Conservation (phyloP, 176 grass and related monocot species). For the Pontederia paniculata region DNA sequence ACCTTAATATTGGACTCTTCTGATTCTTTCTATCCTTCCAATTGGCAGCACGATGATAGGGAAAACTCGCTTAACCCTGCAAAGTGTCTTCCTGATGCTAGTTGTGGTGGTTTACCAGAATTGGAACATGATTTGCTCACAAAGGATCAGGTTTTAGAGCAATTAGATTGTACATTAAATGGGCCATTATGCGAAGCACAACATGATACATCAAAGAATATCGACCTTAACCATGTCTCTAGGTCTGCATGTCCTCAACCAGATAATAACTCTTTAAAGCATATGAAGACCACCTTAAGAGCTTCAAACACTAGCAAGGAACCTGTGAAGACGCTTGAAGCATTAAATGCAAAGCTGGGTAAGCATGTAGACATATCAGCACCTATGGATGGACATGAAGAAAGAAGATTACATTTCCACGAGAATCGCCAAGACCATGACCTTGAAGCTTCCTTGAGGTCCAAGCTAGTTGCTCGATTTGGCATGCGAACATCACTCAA, state of each 20-base stretch:
- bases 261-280: slow-evolving; percentile 34
- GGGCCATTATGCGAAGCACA: slow-evolving; percentile 29
- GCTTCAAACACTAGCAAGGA: neutral
- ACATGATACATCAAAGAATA: slow-evolving; percentile 24
- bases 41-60: slow-evolving; percentile 7
- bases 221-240: slow-evolving; percentile 40
- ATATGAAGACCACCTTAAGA: slow-evolving; percentile 22
- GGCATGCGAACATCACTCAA: slow-evolving; percentile 40
- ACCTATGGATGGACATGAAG: slow-evolving; percentile 26
- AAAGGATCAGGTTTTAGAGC: slow-evolving; percentile 34
- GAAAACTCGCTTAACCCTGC: neutral
- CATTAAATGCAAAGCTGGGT: slow-evolving; percentile 25
- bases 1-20: slow-evolving; percentile 48
- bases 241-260: slow-evolving; percentile 25
- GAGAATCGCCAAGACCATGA: slow-evolving; percentile 51
- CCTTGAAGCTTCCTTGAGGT: slow-evolving; percentile 88
- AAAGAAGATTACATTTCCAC: slow-evolving; percentile 32
- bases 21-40: slow-evolving; percentile 25
- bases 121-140: slow-evolving; percentile 22
- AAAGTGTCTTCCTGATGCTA: slow-evolving; percentile 25
- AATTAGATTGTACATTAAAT: slow-evolving; percentile 33
- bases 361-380: slow-evolving; percentile 34
- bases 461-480: slow-evolving; percentile 65
- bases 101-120: slow-evolving; percentile 30
- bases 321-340: slow-evolving; percentile 23